phyloP scores from a whole-genome alignment of 345 rosid species.

The Moricandia arvensis region DNA sequence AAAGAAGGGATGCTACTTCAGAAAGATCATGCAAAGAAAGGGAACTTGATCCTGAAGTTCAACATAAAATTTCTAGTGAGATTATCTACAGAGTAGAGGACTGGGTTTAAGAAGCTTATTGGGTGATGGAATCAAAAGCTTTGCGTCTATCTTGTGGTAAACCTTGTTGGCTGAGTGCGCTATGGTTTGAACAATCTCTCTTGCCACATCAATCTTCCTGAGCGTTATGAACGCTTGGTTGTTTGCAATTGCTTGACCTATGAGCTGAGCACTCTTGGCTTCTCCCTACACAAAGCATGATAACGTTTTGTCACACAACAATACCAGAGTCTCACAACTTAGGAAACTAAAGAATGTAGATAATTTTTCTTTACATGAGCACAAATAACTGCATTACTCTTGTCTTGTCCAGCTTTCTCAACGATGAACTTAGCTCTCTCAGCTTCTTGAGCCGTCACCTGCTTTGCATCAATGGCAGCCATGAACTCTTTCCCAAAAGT shows the following conservation, averaged over 20 bases:
- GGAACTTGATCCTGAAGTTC: constrained; percentile 60
- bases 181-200: constrained; percentile 81
- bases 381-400: constrained; percentile 82
- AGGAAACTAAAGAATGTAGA: neutral
- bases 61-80: constrained; percentile 57
- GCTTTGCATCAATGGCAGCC: constrained; percentile 91
- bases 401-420: constrained; percentile 92
- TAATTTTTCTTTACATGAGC: constrained; percentile 56
- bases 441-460: constrained; percentile 94
- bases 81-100: constrained; percentile 50
- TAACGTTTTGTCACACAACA: constrained; percentile 4
- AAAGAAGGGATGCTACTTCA: constrained; percentile 67
- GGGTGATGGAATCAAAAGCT: constrained; percentile 16
- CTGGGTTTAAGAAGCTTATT: constrained; percentile 49
- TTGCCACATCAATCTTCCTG: constrained; percentile 85
- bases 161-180: constrained; percentile 65
- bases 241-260: constrained; percentile 87
- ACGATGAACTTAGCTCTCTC: constrained; percentile 89
- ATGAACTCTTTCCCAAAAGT: constrained; percentile 92
- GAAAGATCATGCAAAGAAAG: constrained; percentile 54
- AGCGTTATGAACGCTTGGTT: constrained; percentile 86
- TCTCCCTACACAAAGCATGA: constrained; percentile 56
- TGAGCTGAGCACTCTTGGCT: constrained; percentile 83
- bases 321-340: neutral
- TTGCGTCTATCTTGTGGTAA: constrained; percentile 29